Percentiles rank a stretch among this genome's conserved stretches.
phyloP scores from a whole-genome alignment of 148 eudicot genomes.

The Suaeda aralocaspica region DNA sequence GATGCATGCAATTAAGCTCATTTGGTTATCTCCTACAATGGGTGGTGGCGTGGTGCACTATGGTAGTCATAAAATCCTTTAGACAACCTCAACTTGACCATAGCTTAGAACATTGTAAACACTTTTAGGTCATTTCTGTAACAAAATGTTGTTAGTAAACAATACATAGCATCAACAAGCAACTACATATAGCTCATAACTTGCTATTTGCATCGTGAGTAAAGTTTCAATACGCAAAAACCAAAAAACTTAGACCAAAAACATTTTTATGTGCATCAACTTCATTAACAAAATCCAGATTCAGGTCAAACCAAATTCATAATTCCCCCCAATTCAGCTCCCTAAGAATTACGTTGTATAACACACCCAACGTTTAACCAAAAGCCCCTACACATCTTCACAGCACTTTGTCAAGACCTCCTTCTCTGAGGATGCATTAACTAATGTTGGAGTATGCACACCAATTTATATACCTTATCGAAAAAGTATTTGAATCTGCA shows the following conservation, averaged over 20 bases:
- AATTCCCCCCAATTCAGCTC: constrained; percentile 12
- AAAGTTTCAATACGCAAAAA: neutral
- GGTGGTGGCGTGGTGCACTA: too few species aligned
- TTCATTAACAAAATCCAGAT: constrained; percentile 14
- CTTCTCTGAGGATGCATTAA: constrained; percentile 11
- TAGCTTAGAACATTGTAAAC: too few species aligned
- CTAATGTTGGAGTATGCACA: constrained; percentile 18
- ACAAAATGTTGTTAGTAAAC: too few species aligned
- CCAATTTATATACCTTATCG: constrained; percentile 26
- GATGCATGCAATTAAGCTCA: too few species aligned
- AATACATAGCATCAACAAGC: neutral
- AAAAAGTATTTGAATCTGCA: constrained; percentile 16
- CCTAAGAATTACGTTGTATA: constrained; percentile 11
- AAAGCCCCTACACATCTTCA: neutral
- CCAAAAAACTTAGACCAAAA: neutral
- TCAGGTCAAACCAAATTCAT: neutral
- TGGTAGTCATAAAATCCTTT: too few species aligned
- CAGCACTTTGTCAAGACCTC: constrained; percentile 4
- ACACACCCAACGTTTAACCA: constrained; percentile 9
- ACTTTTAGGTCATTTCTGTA: too few species aligned
- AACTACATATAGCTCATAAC: too few species aligned
- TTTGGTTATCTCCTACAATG: too few species aligned
- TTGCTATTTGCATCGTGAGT: neutral
- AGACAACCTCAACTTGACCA: too few species aligned
- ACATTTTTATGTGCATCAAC: constrained; percentile 7